These are phyloP conservation scores for Boletus pseudo-olivaceus DNA, from an alignment of 768 basidiomycete genomes.

Conservation along the genomic window DNA sequence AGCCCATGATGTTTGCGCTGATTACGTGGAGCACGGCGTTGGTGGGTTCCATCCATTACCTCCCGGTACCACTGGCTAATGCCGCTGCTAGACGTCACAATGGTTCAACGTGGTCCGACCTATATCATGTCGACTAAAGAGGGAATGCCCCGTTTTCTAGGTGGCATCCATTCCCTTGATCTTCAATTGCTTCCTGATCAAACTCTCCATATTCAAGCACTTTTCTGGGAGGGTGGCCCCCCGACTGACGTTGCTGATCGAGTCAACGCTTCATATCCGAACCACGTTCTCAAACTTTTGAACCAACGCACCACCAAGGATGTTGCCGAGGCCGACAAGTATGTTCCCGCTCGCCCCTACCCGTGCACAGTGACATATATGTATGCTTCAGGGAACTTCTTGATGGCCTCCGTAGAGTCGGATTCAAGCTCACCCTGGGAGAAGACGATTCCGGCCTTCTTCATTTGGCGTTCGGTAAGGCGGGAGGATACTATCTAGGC, in stretches of 20 bases:
- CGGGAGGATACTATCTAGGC: conserved; percentile 71
- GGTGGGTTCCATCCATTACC: conserved; percentile 29
- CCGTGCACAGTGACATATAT: background rate
- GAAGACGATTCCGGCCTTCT: conserved; percentile 50
- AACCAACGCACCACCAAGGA: conserved; percentile 36
- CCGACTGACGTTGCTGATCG: conserved; percentile 54
- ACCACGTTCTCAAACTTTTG: conserved; percentile 23
- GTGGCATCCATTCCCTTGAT: conserved; percentile 13
- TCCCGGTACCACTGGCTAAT: background rate
- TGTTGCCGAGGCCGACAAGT: conserved; percentile 59
- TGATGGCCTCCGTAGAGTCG: conserved; percentile 51
- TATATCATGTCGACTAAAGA: conserved; percentile 49
- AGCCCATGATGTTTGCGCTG: conserved; percentile 50
- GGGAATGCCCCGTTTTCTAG: conserved; percentile 30
- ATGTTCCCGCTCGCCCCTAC: conserved; percentile 8
- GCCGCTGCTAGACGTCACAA: conserved; percentile 37
- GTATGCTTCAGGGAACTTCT: conserved; percentile 42
- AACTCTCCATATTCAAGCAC: conserved; percentile 13
- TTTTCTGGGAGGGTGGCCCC: conserved; percentile 45
- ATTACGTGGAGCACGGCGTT: conserved; percentile 43
- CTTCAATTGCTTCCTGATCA: conserved; percentile 3
- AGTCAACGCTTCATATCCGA: conserved; percentile 47
- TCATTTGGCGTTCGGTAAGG: conserved; percentile 44
- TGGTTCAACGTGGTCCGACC: conserved; percentile 51
- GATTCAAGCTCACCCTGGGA: conserved; percentile 55